Evolutionary conservation across 2,329 filamentous ascomycete species (phyloP), one percentile per base, ranked within the genome.

Genomic region (Thermothelomyces thermophilus): DNA sequence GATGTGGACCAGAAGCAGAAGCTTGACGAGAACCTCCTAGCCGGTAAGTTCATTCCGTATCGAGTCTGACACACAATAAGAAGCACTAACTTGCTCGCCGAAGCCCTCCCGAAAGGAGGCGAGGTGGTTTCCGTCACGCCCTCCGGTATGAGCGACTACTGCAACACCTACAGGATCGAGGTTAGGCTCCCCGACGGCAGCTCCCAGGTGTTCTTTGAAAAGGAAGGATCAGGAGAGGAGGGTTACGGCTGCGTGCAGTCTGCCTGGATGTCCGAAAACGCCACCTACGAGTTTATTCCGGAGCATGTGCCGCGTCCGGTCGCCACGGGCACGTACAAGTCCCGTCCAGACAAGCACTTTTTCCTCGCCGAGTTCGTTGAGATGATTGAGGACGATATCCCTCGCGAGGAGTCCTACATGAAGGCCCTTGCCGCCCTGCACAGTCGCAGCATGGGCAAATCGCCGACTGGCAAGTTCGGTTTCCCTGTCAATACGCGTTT

Each of bases 281-380:
- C 56, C 14, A 24, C 56, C 8, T 56, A 62, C 51, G 24, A 46
- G 33, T 60, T 58, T 46, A 51, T 61, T 24, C 59, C 58, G 9
- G 56, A 59, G 28, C 49, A 56, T 31, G 56, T 62, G 3, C 58
- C 60, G 3, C 44, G 50, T 5, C 60, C 60, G 1, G 28, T 60
- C 35, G 46, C 50, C 3, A 53, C 42, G 19, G 60, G 60, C 2
- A 57, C 54, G 11, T 61, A 62, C 43, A 51, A 50, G n/a, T 51
- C 50, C 14, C 48, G 46, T 2, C 55, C 58, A 4, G 49, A 59
- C 35, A 53, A 51, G 10, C 55, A 62, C 49, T 63, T 61, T 50
- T 63, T 56, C 47, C 42, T 62, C 2, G 53, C 51, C 39, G 53
- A 60, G 22, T 63, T 62, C 20, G 44, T 59, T 22, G 58, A 60